Evolutionary conservation across 2,329 filamentous ascomycete genomes (phyloP).

Genomic region (Verticillium zaregamsianum): DNA sequence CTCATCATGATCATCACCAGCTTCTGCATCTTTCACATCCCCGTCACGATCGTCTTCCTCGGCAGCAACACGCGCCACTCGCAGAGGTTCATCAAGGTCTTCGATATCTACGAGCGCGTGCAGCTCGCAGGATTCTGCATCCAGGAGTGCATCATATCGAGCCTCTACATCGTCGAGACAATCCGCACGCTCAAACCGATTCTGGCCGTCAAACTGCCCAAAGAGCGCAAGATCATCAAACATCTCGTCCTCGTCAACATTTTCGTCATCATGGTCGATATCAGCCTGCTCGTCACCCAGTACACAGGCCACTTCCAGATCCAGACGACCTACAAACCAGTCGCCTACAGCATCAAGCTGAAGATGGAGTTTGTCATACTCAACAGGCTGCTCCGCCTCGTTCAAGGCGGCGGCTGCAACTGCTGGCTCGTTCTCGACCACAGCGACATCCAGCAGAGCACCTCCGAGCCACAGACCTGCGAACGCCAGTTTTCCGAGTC

Average conservation of each 20-base stretch:
- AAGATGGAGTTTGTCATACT: conserved; percentile 47
- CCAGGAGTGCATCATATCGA: conserved; percentile 50
- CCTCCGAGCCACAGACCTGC: background rate
- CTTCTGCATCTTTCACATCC: conserved; percentile 40
- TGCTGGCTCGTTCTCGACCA: background rate
- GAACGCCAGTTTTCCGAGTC: background rate
- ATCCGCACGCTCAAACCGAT: conserved; percentile 17
- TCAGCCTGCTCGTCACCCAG: conserved; percentile 30
- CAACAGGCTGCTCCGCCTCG: conserved; percentile 20
- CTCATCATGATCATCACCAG: conserved; percentile 49
- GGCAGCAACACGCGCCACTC: conserved; percentile 26
- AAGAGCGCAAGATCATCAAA: conserved; percentile 26
- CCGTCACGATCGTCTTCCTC: conserved; percentile 46
- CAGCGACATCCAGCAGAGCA: background rate
- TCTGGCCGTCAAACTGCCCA: conserved; percentile 35
- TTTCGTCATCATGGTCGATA: conserved; percentile 34
- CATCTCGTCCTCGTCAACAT: conserved; percentile 35
- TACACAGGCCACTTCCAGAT: conserved; percentile 28
- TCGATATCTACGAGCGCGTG: conserved; percentile 47
- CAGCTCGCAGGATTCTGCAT: conserved; percentile 53
- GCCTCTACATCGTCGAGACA: conserved; percentile 49
- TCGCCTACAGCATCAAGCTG: conserved; percentile 14
- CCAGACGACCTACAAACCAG: conserved; percentile 12
- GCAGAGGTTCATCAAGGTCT: conserved; percentile 16
- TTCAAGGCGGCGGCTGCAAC: background rate